phyloP scores from a whole-genome alignment of 305 asterid genomes.

The Fraxinus xanthoxyloides region DNA sequence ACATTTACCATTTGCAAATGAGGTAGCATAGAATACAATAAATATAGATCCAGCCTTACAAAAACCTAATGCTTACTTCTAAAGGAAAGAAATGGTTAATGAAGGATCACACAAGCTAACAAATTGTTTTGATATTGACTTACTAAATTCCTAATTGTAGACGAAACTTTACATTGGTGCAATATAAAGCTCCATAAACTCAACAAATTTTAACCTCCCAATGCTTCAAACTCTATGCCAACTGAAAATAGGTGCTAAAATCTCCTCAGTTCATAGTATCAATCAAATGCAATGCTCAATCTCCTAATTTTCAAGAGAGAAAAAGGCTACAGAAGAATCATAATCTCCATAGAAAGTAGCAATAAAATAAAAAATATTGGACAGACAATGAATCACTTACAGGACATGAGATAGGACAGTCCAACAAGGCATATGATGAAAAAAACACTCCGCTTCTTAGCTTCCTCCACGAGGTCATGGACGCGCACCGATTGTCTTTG shows the following conservation, averaged over 20 bases:
- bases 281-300: neutral
- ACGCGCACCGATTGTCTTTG: constrained; percentile 33
- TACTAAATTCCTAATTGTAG: neutral
- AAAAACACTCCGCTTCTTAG: constrained; percentile 48
- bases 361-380: neutral
- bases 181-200: constrained; percentile 5
- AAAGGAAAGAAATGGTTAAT: constrained; percentile 15
- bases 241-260: neutral
- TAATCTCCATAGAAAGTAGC: constrained; percentile 2
- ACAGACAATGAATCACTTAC: constrained; percentile 27
- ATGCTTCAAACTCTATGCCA: neutral
- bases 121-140: constrained; percentile 4
- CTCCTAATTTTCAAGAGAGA: neutral
- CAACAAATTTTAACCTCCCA: constrained; percentile 7
- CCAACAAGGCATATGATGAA: constrained; percentile 46
- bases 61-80: neutral
- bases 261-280: neutral
- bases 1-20: constrained; percentile 11
- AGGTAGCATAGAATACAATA: neutral
- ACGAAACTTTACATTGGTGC: neutral
- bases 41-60: neutral
- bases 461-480: constrained; percentile 53
- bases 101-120: constrained; percentile 5
- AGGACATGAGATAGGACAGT: constrained; percentile 51
- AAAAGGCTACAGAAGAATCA: neutral